Conservation (phyloP, 345 rosid genomes). For the Theobroma cacao region DNA sequence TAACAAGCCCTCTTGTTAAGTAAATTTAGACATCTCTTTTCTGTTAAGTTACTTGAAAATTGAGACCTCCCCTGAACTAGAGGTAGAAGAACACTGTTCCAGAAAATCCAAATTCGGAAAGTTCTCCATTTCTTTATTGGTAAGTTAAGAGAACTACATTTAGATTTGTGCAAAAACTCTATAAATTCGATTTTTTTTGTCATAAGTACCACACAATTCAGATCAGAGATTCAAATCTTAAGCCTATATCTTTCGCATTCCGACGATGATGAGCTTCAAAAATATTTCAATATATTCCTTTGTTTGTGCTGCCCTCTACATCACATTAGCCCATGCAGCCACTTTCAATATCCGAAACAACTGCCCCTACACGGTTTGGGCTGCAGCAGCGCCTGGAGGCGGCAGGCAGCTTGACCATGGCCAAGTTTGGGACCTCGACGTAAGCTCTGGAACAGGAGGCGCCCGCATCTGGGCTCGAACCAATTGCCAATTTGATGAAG, state of each 20-base stretch:
- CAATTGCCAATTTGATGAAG: conserved; percentile 9
- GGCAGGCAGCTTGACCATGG: conserved; percentile 17
- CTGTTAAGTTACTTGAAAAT: background rate
- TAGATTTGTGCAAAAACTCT: background rate
- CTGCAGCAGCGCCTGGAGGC: conserved; percentile 42
- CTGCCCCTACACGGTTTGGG: conserved; percentile 47
- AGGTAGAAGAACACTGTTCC: too few species aligned
- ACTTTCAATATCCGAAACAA: conserved; percentile 36
- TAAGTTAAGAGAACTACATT: background rate
- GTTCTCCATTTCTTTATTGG: background rate
- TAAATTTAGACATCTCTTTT: background rate
- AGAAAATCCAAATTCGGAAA: background rate
- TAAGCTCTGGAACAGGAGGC: conserved; percentile 3
- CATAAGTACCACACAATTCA: background rate
- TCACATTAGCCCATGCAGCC: conserved; percentile 31
- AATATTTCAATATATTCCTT: background rate
- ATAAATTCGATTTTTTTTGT: background rate
- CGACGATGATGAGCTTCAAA: background rate
- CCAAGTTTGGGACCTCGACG: conserved; percentile 19
- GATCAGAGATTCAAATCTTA: background rate
- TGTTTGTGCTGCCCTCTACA: background rate
- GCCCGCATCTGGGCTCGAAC: conserved; percentile 36
- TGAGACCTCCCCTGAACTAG: background rate
- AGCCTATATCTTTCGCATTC: background rate
- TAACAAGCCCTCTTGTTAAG: background rate